Evolutionary conservation across 129 eudicot species (phyloP).

Genomic region (Lactuca sativa): DNA sequence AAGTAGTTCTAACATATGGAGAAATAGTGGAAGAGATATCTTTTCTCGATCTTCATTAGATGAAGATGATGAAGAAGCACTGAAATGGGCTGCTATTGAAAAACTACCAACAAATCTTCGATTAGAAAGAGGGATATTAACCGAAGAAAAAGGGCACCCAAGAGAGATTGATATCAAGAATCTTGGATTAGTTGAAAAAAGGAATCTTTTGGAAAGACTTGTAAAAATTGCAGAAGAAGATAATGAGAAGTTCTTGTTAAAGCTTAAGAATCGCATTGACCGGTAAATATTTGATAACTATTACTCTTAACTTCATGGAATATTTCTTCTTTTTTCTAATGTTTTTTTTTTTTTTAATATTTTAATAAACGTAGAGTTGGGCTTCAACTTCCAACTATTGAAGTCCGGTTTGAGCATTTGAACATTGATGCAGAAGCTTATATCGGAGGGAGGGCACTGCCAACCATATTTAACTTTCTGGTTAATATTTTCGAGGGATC

Average conservation of each 20-base stretch:
- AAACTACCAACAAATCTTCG: conserved; percentile 78
- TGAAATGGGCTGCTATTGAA: conserved; percentile 93
- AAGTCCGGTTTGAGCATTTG: conserved; percentile 69
- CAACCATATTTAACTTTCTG: conserved; percentile 56
- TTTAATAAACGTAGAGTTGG: conserved; percentile 51
- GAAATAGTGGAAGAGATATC: conserved; percentile 58
- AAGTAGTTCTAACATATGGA: conserved; percentile 63
- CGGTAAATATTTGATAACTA: conserved; percentile 38
- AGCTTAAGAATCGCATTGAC: conserved; percentile 68
- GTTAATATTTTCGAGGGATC: conserved; percentile 65
- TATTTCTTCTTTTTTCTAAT: not conserved
- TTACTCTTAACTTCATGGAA: not conserved
- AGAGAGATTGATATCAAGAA: conserved; percentile 64
- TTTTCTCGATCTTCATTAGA: conserved; percentile 62
- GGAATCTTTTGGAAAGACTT: conserved; percentile 65
- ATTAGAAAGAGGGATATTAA: conserved; percentile 58
- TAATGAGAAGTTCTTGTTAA: conserved; percentile 79
- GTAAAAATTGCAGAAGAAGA: conserved; percentile 80
- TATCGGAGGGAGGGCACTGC: conserved; percentile 67
- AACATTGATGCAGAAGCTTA: conserved; percentile 63
- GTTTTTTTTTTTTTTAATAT: not conserved
- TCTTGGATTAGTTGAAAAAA: conserved; percentile 64
- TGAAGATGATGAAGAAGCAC: conserved; percentile 84
- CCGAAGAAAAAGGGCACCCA: conserved; percentile 47
- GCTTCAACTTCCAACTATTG: conserved; percentile 64